Base-by-base conservation (phyloP, 495 filamentous ascomycete species). In the Aspergillus homomorphus region DNA sequence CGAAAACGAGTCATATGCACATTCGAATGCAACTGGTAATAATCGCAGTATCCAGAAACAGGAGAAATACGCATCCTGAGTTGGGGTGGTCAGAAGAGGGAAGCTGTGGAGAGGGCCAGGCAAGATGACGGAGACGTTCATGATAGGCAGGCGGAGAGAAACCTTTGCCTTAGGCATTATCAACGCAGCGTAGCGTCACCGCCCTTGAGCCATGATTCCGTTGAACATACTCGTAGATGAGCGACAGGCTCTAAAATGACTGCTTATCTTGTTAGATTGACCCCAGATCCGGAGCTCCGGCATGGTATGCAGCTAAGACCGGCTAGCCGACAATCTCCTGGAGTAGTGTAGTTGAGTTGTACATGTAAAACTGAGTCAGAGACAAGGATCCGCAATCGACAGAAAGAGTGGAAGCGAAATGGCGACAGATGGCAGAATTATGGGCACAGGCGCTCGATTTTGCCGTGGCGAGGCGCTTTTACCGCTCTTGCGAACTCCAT, bases 391-490 rank as follows among this genome's bases (percentile, higher is more conserved):
- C 60, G 62, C 58, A 61, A 59, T 61, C n/a, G 19, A 24, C 19
- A 19, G 12, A n/a, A 38, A 38, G 6, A 38, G 33, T 9, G 33
- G 12, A 19, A 20, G 30, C n/a, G 43, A 24, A 43, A 61, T 60
- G 50, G 55, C 62, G 62, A 61, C 54, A 52, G 59, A 66, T 62
- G 57, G 60, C 59, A 60, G 43, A 33, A 66, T 16, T 43, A 30
- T 14, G 19, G 28, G 18, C 1, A 30, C 28, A 28, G 24, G 22
- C 30, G 8, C 18, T 46, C 43, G 3, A 22, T 42, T 51, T 15
- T 28, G 21, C 45, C 53, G 38, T 23, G 53, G 42, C 38, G 30
- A 44, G 10, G 16, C 14, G 4, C 12, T 24, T 38, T 21, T 24
- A n/a, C 18, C 22, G 44, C 30, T 62, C 53, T 49, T 62, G 59